phyloP scores from a whole-genome alignment of 257 asterid genomes.

The Solanum appendiculatum region DNA sequence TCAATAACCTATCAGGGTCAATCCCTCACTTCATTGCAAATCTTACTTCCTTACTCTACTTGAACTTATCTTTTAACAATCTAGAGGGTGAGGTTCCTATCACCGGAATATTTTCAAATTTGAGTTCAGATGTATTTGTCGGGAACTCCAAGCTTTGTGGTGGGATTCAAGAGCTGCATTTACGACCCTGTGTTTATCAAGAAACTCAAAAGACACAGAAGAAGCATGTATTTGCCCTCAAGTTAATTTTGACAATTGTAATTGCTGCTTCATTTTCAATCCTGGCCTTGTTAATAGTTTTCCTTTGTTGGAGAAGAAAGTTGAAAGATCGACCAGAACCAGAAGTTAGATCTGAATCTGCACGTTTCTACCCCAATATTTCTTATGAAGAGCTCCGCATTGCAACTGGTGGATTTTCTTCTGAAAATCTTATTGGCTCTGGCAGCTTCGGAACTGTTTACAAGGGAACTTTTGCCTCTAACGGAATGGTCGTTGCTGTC shows the following conservation, averaged over 20 bases:
- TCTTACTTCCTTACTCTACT: slow-evolving; percentile 12
- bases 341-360: neutral
- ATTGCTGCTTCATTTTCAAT: slow-evolving; percentile 16
- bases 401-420: slow-evolving; percentile 33
- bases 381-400: slow-evolving; percentile 27
- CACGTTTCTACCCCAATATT: slow-evolving; percentile 12
- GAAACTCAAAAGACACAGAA: slow-evolving; percentile 4
- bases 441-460: slow-evolving; percentile 40
- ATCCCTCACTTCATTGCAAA: slow-evolving; percentile 22
- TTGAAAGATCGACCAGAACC: slow-evolving; percentile 2
- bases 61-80: slow-evolving; percentile 37
- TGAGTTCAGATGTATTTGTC: slow-evolving; percentile 3
- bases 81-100: slow-evolving; percentile 36
- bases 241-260: slow-evolving; percentile 3
- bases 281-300: slow-evolving; percentile 11
- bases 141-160: slow-evolving; percentile 35
- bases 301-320: slow-evolving; percentile 13
- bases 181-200: slow-evolving; percentile 17
- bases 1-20: slow-evolving; percentile 26
- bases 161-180: slow-evolving; percentile 20
- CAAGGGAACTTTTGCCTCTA: slow-evolving; percentile 20
- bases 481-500: slow-evolving; percentile 22
- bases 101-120: slow-evolving; percentile 25
- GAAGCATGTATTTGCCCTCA: neutral
- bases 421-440: slow-evolving; percentile 24